Base-by-base conservation (phyloP, 371 early-diverging fungal genomes). In the Syncephalastrum contaminatum region DNA sequence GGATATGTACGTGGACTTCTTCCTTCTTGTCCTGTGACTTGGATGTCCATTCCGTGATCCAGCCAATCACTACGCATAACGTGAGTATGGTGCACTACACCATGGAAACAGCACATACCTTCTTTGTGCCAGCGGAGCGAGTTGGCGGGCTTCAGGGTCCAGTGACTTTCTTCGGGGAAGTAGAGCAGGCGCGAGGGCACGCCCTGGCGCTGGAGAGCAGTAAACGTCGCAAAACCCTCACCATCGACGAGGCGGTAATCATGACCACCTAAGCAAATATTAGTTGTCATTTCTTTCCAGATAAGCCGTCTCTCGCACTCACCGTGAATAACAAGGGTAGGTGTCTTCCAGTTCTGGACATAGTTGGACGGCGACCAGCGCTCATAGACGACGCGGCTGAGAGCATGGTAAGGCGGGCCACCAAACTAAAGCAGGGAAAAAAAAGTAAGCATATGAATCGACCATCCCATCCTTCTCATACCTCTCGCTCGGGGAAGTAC, bases 111-210 rank as follows among this genome's bases (percentile, higher is more conserved):
- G 22, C 8, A 50, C 43, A 53, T 63, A 70, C 72, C 85, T 72
- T 92, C 91, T 18, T 73, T 60, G 57, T 89, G 85, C 91, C 91
- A 91, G 56, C 76, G 76, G 52, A 90, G 70, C 43, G 87, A 84
- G 64, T 91, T 93, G 43, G 85, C 88, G 7, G 89, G 86, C 56
- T 90, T 89, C 53, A 86, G 66, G 10, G 89, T 86, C 83, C 86
- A 85, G 62, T 90, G 89, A 64, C 81, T 89, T 64, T 93, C 93
- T 61, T 93, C 90, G 20, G 90, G 89, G 76, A 91, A 93, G 56
- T 89, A 88, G 16, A 93, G 57, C 19, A 92, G 63, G 10, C 84
- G 79, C 1, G 89, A 85, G 22, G 86, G 84, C 45, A 92, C 70
- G 12, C 86, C 84, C 59, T 76, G 85, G 50, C 91, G 81, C 55